phyloP scores from a whole-genome alignment of 306 rosid species.

The Carpinus fangiana region DNA sequence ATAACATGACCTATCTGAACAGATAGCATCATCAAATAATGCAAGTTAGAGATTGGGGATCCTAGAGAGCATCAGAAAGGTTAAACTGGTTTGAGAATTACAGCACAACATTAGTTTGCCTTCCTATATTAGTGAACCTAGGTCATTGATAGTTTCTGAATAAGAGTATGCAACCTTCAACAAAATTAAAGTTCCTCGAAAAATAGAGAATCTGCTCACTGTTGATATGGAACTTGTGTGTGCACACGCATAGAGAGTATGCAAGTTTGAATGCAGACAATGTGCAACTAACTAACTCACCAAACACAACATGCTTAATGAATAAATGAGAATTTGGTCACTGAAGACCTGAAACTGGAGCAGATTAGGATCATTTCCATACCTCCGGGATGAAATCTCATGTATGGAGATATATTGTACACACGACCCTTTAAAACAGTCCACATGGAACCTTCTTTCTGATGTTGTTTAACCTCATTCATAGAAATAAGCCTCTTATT shows the following conservation, averaged over 20 bases:
- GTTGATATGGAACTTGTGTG: background rate
- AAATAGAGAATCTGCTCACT: background rate
- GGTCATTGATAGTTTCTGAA: background rate
- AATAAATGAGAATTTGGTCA: background rate
- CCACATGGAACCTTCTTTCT: constrained; percentile 83
- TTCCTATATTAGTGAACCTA: background rate
- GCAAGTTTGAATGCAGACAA: background rate
- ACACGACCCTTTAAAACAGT: constrained; percentile 92
- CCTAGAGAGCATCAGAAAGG: background rate
- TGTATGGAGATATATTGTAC: constrained; percentile 82
- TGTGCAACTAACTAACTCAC: background rate
- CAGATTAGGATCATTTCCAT: constrained; percentile 30
- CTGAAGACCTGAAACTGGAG: constrained; percentile 13
- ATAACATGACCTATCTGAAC: background rate
- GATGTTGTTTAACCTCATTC: constrained; percentile 81
- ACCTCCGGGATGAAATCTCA: constrained; percentile 99
- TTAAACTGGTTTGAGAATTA: background rate
- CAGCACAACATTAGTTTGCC: background rate
- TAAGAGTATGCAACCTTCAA: background rate
- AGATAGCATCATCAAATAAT: background rate
- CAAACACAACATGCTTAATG: background rate
- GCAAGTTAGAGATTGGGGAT: background rate
- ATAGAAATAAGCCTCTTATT: constrained; percentile 78
- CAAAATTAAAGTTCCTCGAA: background rate
- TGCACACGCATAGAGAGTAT: background rate